Evolutionary conservation across 2,329 filamentous ascomycete genomes (phyloP).

Genomic region (Beauveria brongniartii): DNA sequence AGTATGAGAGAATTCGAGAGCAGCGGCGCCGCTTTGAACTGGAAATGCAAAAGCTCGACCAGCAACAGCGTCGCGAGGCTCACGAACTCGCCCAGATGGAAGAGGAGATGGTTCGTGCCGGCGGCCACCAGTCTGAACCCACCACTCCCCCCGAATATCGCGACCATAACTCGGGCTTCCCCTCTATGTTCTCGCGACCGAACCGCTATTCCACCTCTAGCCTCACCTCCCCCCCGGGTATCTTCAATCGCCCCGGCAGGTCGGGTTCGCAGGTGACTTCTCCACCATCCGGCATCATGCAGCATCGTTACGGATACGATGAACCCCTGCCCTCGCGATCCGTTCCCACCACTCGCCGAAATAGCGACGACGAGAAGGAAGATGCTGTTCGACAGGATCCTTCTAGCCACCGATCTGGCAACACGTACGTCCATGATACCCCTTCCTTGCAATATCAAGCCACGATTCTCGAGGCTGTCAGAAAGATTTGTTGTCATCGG

Average conservation of each 20-base stretch:
- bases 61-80: conserved; percentile 75
- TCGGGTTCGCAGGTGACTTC: conserved; percentile 76
- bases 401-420: conserved; percentile 64
- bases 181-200: conserved; percentile 71
- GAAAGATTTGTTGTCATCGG: neutral
- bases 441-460: neutral
- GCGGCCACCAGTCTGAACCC: conserved; percentile 83
- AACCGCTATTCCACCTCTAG: conserved; percentile 86
- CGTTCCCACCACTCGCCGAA: conserved; percentile 76
- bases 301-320: conserved; percentile 47
- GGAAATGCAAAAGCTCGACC: conserved; percentile 83
- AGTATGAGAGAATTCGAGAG: conserved; percentile 85
- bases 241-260: conserved; percentile 64
- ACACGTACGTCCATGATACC: conserved; percentile 58
- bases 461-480: neutral
- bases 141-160: conserved; percentile 93
- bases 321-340: conserved; percentile 61
- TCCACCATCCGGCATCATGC: conserved; percentile 57
- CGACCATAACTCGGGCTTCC: conserved; percentile 62
- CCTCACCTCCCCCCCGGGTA: conserved; percentile 70
- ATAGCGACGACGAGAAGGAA: conserved; percentile 86
- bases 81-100: conserved; percentile 79
- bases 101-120: conserved; percentile 58
- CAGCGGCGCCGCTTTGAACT: conserved; percentile 84
- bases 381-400: conserved; percentile 60